These are phyloP conservation scores for Kingdonia uniflora DNA, from an alignment of 164 flowering plant genomes.

Conservation along the genomic window DNA sequence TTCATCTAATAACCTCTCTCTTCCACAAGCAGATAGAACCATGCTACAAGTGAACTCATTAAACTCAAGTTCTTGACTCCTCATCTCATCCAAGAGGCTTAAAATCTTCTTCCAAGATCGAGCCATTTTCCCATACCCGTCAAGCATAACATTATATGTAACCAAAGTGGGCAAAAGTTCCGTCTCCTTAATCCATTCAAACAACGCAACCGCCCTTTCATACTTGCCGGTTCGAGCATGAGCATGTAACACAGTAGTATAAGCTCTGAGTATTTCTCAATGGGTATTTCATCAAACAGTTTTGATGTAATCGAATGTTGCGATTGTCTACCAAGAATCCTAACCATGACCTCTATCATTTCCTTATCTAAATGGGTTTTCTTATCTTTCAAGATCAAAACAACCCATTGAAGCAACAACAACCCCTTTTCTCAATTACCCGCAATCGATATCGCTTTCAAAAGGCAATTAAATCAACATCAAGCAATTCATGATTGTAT, in stretches of 20 bases:
- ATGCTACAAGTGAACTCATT: constrained; percentile 94
- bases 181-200: constrained; percentile 37
- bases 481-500: constrained; percentile 36
- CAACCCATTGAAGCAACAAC: constrained; percentile 48
- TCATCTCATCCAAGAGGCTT: constrained; percentile 67
- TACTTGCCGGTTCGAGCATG: constrained; percentile 55
- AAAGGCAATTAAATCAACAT: constrained; percentile 50
- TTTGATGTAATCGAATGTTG: constrained; percentile 51
- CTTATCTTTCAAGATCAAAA: constrained; percentile 9
- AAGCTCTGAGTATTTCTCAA: constrained; percentile 55
- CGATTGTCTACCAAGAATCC: constrained; percentile 65
- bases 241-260: constrained; percentile 60
- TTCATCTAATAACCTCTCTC: constrained; percentile 72
- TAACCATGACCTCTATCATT: constrained; percentile 44
- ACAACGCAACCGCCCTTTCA: constrained; percentile 44
- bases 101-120: constrained; percentile 64
- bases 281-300: constrained; percentile 53
- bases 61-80: constrained; percentile 40
- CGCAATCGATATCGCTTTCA: constrained; percentile 54
- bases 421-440: constrained; percentile 63
- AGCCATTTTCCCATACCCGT: constrained; percentile 89
- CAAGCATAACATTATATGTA: constrained; percentile 83
- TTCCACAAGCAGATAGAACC: constrained; percentile 80
- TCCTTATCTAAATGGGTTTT: constrained; percentile 27
- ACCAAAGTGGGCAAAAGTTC: constrained; percentile 63